Conservation (phyloP, 495 filamentous ascomycete species). For the Penicillium manginii region DNA sequence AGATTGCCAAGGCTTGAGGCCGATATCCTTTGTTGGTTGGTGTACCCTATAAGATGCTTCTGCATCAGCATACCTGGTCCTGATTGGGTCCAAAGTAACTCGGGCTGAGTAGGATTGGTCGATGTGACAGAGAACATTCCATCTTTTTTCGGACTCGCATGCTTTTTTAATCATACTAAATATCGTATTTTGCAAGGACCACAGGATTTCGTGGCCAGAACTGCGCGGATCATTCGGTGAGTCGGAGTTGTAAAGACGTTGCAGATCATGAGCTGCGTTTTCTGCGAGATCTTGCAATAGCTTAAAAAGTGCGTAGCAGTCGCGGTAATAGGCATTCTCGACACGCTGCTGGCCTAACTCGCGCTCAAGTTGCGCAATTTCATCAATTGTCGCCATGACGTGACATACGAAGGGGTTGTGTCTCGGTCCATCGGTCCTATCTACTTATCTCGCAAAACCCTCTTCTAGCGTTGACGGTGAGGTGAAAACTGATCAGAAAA, state of each 20-base stretch:
- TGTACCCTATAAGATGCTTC: too few relatives aligned
- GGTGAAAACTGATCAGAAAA: too few relatives aligned
- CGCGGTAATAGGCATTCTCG: slow-evolving; percentile 8
- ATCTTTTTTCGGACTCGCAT: background rate
- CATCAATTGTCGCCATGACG: slow-evolving; percentile 6
- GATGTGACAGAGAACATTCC: too few relatives aligned
- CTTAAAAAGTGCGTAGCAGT: slow-evolving; percentile 12
- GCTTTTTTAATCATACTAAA: too few relatives aligned
- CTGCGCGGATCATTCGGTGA: background rate
- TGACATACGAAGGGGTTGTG: background rate
- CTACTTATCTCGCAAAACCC: slow-evolving; percentile 1
- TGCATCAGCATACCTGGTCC: too few relatives aligned
- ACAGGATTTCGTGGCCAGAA: too few relatives aligned
- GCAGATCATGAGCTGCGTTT: background rate
- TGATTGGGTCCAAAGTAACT: too few relatives aligned
- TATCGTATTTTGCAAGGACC: too few relatives aligned
- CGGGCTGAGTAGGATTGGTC: too few relatives aligned
- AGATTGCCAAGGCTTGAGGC: too few relatives aligned
- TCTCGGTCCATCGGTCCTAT: background rate
- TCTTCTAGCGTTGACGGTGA: background rate
- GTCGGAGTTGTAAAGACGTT: background rate
- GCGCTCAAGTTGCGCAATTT: slow-evolving; percentile 7
- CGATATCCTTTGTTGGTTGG: too few relatives aligned
- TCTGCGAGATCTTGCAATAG: slow-evolving; percentile 4
- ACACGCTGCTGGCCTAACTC: slow-evolving; percentile 6